Base-by-base conservation (phyloP, 2,329 filamentous ascomycete species). In the Neonectria neomacrospora region DNA sequence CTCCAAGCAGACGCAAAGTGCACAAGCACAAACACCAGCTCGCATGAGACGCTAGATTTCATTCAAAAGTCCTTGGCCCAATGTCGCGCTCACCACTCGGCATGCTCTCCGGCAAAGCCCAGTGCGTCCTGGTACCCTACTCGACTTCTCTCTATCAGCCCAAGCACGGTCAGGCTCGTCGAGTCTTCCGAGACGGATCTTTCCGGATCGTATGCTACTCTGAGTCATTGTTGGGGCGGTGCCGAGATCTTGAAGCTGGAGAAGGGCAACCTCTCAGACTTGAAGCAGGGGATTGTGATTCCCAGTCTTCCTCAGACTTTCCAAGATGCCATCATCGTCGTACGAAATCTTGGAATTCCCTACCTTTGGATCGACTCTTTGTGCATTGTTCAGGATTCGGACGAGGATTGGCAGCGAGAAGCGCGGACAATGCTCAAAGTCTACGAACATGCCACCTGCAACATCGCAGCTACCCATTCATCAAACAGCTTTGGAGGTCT, bases 331-430 rank as follows among this genome's bases (percentile, higher is more conserved):
- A 37, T 67, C 1, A 23, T 22, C 12, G 53, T 48, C 0, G 10
- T 44, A 0, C 50, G 54, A 5, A 34, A 16, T 9, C 10, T 67
- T 1, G 51, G 41, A 0, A 20, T 58, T 7, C 53, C 12, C 11
- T 65, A 65, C 5, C 41, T 67, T 5, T 65, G 64, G 58, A 65
- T 67, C n/a, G 66, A 66, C 5, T 66, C 59, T 3, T 11, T 66
- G 2, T 66, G 66, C 18, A 67, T 67, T 14, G 57, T 67, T n/a
- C 66, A 67, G 28, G 47, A 66, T 5, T 64, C 57, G 1, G 42
- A 45, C 5, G n/a, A 57, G 9, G 63, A 67, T 28, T 67, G 66
- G 66, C 28, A 61, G 11, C 42, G 26, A 4, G 66, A 67, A 50
- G 56, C 66, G 4, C 14, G n/a, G 6, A 55, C 34, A 2, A 66